Percentiles rank a stretch among this genome's conserved stretches.
Evolutionary conservation across 78 protist species (phyloP).

Genomic region (Creolimax fragrantissima): DNA sequence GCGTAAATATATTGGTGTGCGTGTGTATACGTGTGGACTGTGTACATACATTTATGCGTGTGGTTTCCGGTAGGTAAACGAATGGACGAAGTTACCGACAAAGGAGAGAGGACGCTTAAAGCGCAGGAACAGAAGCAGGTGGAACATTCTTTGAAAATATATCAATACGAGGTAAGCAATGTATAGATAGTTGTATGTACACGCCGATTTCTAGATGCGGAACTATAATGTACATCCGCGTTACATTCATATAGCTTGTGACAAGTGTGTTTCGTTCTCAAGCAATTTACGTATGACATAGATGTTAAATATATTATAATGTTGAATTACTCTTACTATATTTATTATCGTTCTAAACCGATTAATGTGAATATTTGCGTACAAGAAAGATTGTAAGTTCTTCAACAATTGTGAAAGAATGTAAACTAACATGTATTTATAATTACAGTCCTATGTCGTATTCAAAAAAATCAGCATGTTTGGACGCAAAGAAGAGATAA

Average conservation of each 20-base stretch:
- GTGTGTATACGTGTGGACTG: neutral
- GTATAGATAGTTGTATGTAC: neutral
- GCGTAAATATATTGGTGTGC: neutral
- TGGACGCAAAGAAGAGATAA: neutral
- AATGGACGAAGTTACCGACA: neutral
- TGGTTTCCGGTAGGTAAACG: neutral
- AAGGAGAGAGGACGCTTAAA: neutral
- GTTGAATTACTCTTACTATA: no score
- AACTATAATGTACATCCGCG: neutral
- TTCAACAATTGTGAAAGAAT: no score
- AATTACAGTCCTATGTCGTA: neutral
- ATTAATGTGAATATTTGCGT: no score
- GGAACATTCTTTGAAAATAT: neutral
- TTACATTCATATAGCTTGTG: neutral
- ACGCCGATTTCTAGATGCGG: neutral
- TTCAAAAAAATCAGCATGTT: neutral
- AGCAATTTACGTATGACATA: no score
- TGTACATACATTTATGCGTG: neutral
- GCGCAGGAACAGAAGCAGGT: neutral
- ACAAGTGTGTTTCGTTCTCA: no score
- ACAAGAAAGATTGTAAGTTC: no score
- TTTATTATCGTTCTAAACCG: no score
- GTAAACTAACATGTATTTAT: neutral
- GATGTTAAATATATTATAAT: no score
- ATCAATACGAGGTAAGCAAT: no score